phyloP scores from a whole-genome alignment of 2,329 filamentous ascomycete species.

The Fusarium illudens region DNA sequence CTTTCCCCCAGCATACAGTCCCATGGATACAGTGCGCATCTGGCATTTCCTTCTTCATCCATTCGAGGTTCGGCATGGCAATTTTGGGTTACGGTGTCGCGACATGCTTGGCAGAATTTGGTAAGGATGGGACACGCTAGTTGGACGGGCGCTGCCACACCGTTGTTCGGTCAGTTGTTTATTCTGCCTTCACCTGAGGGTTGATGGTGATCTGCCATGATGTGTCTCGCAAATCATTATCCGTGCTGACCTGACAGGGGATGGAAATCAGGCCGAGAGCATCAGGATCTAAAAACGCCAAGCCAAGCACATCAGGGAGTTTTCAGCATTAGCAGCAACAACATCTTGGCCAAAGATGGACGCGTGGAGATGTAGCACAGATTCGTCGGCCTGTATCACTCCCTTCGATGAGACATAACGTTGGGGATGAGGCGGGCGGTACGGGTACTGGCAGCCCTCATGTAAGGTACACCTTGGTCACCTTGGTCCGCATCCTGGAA shows the following conservation, averaged over 20 bases:
- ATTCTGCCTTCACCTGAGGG: slow-evolving; percentile 30
- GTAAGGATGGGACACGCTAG: slow-evolving; percentile 8
- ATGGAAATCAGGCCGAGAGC: background rate
- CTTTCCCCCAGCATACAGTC: slow-evolving; percentile 7
- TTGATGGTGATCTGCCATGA: slow-evolving; percentile 33
- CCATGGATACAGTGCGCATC: background rate
- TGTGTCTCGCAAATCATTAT: slow-evolving; percentile 15
- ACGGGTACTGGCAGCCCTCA: background rate
- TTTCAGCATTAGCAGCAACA: background rate
- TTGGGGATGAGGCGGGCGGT: background rate
- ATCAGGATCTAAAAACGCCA: slow-evolving; percentile 13
- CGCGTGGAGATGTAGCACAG: slow-evolving; percentile 6
- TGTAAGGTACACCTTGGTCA: slow-evolving; percentile 4
- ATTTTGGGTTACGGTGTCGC: background rate
- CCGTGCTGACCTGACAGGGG: slow-evolving; percentile 17
- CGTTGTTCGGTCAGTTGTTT: slow-evolving; percentile 18
- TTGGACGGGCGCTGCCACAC: slow-evolving; percentile 13
- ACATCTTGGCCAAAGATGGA: background rate
- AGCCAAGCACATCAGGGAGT: background rate
- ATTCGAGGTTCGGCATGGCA: background rate
- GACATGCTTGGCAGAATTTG: slow-evolving; percentile 6
- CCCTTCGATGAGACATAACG: background rate
- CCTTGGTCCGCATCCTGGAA: background rate
- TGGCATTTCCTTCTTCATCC: background rate
- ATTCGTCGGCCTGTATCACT: slow-evolving; percentile 5